These are phyloP conservation scores for Penicillium janthinellum DNA, from an alignment of 2,329 filamentous ascomycete genomes.

Conservation along the genomic window DNA sequence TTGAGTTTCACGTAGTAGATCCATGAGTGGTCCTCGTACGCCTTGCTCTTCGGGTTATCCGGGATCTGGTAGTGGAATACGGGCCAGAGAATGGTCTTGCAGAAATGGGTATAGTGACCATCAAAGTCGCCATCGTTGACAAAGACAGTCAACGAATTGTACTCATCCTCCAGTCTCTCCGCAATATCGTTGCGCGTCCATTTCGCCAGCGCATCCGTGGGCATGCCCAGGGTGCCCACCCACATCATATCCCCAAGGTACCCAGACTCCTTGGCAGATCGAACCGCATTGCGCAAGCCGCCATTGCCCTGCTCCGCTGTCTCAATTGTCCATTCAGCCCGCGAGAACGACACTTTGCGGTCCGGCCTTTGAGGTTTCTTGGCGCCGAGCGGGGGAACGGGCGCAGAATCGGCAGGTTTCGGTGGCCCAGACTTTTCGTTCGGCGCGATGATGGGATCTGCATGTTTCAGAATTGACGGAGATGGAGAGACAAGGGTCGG, in stretches of 20 bases:
- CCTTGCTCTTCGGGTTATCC: constrained; percentile 97
- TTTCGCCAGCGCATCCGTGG: constrained; percentile 78
- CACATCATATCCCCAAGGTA: constrained; percentile 76
- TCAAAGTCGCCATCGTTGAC: constrained; percentile 90
- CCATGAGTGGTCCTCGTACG: constrained; percentile 96
- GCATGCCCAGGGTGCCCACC: constrained; percentile 92
- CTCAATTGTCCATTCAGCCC: constrained; percentile 80
- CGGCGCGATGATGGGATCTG: constrained; percentile 41
- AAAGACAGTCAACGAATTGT: constrained; percentile 80
- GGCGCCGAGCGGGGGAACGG: constrained; percentile 12
- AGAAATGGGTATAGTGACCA: constrained; percentile 92
- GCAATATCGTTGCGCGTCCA: constrained; percentile 81
- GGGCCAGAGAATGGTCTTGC: constrained; percentile 96
- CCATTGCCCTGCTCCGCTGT: constrained; percentile 90
- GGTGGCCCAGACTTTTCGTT: constrained; percentile 25
- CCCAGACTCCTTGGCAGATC: constrained; percentile 71
- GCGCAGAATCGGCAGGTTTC: constrained; percentile 18
- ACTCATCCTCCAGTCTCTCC: constrained; percentile 76
- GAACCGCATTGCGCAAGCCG: constrained; percentile 83
- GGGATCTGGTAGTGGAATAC: constrained; percentile 98
- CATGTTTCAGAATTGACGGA: constrained; percentile 72
- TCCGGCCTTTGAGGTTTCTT: constrained; percentile 48
- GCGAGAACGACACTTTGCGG: constrained; percentile 68
- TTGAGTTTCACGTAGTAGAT: constrained; percentile 91
- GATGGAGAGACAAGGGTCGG: constrained; percentile 73